Base-by-base conservation (phyloP, 345 rosid species). In the Gynandropsis gynandra region DNA sequence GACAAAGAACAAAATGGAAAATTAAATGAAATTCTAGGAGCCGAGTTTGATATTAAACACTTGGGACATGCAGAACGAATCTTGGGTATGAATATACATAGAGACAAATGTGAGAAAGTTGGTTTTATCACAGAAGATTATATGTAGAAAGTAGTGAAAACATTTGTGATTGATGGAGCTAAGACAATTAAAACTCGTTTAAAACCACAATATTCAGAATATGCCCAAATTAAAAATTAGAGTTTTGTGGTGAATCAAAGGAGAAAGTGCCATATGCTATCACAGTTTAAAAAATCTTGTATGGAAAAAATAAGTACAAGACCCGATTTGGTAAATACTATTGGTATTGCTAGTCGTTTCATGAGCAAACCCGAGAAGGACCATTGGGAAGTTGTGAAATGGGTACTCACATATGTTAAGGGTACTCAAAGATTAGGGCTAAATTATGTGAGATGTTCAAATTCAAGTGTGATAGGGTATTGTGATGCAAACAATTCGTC, bases 321-420 rank as follows among this genome's bases (percentile, higher is more conserved):
- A 4, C 34, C 32, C 0, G 42, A 35, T 0, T 0, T 56, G 3
- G 12, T 50, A 0, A 9, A 29, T 5, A 29, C 10, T 0, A 42
- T 56, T 6, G 51, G 51, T 0, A 7, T 56, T 0, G 5, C 43
- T 0, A 56, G 61, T 0, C 11, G 42, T 0, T 49, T 3, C 4
- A 31, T 49, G 51, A 17, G 33, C 2, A 35, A 33, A 0, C 61
- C 42, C 0, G 35, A 15, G 1, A 56, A 56, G 1, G 33, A 56
- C 7, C 39, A 49, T 1, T 56, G 51, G 61, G 3, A 42, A 6
- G 37, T 10, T 2, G 53, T 51, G 0, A 51, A 51, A 18, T 51
- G 43, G 41, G 7, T 51, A 0, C 1, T 51, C 0, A 10, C 16
- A 3, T 51, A 51, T 15, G 10, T 51, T 0, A 51, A 17, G 1